A percentile compares a stretch with the other conserved stretches of the same genome.
Evolutionary conservation across 2,329 filamentous ascomycete species (phyloP).

Genomic region (Ophiostoma tasmaniense): DNA sequence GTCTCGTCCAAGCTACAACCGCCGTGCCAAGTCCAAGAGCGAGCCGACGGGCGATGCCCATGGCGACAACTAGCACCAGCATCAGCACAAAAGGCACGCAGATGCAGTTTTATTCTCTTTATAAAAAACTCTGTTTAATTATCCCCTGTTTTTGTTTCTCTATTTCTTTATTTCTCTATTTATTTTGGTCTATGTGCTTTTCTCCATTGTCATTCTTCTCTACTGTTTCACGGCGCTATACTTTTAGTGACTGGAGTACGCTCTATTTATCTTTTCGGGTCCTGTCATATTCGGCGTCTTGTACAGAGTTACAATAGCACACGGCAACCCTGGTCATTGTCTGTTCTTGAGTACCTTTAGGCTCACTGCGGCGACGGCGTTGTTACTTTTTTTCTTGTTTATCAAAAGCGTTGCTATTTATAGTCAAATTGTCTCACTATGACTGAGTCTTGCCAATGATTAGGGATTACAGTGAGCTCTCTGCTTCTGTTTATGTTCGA

Average conservation of each 20-base stretch:
- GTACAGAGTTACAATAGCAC: not conserved
- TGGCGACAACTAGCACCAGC: not conserved
- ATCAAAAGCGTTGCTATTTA: not conserved
- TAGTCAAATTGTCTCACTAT: not conserved
- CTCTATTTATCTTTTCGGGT: not conserved
- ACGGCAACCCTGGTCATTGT: not conserved
- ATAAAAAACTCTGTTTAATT: not conserved
- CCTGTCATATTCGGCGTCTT: not conserved
- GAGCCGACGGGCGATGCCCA: constrained; percentile 25
- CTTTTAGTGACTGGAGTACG: not conserved
- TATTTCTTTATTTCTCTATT: not conserved
- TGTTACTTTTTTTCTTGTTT: not conserved
- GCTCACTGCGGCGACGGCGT: not conserved
- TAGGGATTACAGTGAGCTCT: not conserved
- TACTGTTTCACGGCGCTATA: not conserved
- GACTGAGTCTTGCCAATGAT: not conserved
- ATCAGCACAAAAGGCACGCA: not conserved
- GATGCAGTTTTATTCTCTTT: not conserved
- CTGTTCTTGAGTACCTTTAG: not conserved
- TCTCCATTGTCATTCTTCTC: not conserved
- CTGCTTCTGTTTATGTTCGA: not conserved
- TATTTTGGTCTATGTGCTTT: not conserved
- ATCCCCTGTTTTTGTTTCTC: not conserved
- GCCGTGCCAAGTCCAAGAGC: constrained; percentile 41
- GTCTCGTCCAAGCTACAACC: constrained; percentile 30